A percentile compares a stretch with the other conserved stretches of the same genome.
Evolutionary conservation across 2,329 filamentous ascomycete genomes (phyloP).

Genomic region (Chalara sp.): DNA sequence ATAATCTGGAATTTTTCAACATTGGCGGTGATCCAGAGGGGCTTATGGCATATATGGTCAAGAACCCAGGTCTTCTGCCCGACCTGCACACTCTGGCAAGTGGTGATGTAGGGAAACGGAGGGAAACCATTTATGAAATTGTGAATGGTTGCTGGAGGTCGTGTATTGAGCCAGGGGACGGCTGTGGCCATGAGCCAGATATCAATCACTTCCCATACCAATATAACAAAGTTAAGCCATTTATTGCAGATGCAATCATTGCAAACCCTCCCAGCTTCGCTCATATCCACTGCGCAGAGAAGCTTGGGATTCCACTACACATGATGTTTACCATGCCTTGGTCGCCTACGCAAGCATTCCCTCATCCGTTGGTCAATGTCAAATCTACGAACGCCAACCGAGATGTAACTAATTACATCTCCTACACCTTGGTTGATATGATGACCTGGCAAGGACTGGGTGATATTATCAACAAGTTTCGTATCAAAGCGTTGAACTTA

Average conservation of each 20-base stretch:
- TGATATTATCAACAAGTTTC: conserved; percentile 69
- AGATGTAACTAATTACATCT: conserved; percentile 70
- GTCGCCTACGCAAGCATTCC: conserved; percentile 65
- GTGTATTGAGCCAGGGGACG: conserved; percentile 53
- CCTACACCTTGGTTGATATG: conserved; percentile 71
- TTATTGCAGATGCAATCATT: conserved; percentile 69
- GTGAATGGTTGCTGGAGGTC: conserved; percentile 76
- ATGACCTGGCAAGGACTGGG: conserved; percentile 81
- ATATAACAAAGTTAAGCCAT: conserved; percentile 30
- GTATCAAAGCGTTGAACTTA: conserved; percentile 57
- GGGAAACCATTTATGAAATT: conserved; percentile 69
- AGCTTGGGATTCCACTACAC: conserved; percentile 68
- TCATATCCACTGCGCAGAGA: conserved; percentile 70
- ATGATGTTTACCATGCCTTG: conserved; percentile 77
- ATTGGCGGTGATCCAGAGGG: conserved; percentile 62
- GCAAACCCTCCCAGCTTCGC: conserved; percentile 74
- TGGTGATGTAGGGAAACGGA: conserved; percentile 66
- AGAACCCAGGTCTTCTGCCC: conserved; percentile 77
- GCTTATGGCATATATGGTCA: conserved; percentile 84
- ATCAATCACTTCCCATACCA: background rate
- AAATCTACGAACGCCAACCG: conserved; percentile 57
- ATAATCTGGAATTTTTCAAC: conserved; percentile 64
- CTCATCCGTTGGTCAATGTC: conserved; percentile 69
- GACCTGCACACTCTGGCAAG: conserved; percentile 65
- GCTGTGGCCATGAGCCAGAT: background rate